These are phyloP conservation scores for Arabidopsis suecica DNA, from an alignment of 345 rosid species.

Conservation along the genomic window DNA sequence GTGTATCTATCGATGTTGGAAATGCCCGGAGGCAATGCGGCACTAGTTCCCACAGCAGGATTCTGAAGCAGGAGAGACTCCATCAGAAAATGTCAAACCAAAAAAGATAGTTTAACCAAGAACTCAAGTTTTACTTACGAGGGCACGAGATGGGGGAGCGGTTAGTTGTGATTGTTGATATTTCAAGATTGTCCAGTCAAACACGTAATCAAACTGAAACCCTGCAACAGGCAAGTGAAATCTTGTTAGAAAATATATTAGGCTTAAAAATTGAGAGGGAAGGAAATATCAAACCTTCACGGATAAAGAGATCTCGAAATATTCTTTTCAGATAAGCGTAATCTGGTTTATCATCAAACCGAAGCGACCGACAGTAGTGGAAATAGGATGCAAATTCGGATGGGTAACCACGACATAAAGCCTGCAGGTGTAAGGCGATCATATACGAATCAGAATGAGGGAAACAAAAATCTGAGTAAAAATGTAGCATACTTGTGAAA, in stretches of 20 bases:
- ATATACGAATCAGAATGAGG: not conserved
- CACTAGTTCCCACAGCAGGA: constrained; percentile 75
- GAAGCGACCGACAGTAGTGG: constrained; percentile 93
- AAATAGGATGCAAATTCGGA: constrained; percentile 97
- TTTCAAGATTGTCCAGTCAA: constrained; percentile 98
- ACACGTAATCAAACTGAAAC: constrained; percentile 93
- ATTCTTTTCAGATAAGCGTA: constrained; percentile 91
- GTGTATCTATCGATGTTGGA: constrained; percentile 63
- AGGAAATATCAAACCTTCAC: constrained; percentile 62
- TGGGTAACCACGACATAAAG: constrained; percentile 83
- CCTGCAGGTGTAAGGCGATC: constrained; percentile 24
- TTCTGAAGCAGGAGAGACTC: constrained; percentile 48
- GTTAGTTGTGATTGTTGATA: constrained; percentile 93
- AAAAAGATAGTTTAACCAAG: not conserved
- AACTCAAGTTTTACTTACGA: constrained; percentile 24
- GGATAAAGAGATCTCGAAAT: constrained; percentile 94
- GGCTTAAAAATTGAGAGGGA: not conserved
- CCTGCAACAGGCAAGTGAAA: constrained; percentile 57
- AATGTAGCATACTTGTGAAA: constrained; percentile 25
- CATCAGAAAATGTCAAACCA: not conserved
- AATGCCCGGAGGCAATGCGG: constrained; percentile 63
- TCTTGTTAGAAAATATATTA: constrained; percentile 1
- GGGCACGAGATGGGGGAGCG: constrained; percentile 72
- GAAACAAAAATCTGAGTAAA: not conserved
- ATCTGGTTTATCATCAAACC: constrained; percentile 96